These are phyloP conservation scores for Forsythia suspensa DNA, from an alignment of 257 asterid genomes.

Conservation along the genomic window DNA sequence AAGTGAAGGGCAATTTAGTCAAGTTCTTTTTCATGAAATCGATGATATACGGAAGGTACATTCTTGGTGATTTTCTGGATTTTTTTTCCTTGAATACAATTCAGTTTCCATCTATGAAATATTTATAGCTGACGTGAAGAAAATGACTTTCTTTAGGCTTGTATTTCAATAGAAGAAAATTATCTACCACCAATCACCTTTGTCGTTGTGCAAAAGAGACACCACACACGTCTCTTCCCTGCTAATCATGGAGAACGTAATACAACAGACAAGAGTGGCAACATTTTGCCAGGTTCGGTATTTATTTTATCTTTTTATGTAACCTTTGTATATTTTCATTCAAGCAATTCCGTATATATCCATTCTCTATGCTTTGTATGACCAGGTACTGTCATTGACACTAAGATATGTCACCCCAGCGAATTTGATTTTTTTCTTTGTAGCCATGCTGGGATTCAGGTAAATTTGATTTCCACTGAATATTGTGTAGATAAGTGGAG, in stretches of 20 bases:
- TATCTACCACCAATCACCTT: conserved; percentile 70
- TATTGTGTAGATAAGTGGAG: neutral
- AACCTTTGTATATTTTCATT: neutral
- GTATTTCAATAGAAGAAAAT: conserved; percentile 43
- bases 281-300: conserved; percentile 70
- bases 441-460: conserved; percentile 92
- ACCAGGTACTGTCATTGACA: conserved; percentile 83
- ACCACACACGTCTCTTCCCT: conserved; percentile 85
- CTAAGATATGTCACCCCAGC: conserved; percentile 70
- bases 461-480: conserved; percentile 6
- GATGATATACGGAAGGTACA: conserved; percentile 68
- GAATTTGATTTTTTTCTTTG: conserved; percentile 80
- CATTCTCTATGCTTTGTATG: neutral
- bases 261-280: conserved; percentile 77
- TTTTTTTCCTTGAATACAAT: neutral
- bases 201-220: conserved; percentile 92
- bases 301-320: neutral
- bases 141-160: conserved; percentile 53
- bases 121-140: neutral
- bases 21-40: conserved; percentile 66
- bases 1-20: conserved; percentile 80
- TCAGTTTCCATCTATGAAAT: neutral
- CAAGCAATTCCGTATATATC: neutral
- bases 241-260: conserved; percentile 39
- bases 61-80: neutral